Evolutionary conservation across 1,284 basidiomycete species (phyloP).

Genomic region (Volvariella volvacea): DNA sequence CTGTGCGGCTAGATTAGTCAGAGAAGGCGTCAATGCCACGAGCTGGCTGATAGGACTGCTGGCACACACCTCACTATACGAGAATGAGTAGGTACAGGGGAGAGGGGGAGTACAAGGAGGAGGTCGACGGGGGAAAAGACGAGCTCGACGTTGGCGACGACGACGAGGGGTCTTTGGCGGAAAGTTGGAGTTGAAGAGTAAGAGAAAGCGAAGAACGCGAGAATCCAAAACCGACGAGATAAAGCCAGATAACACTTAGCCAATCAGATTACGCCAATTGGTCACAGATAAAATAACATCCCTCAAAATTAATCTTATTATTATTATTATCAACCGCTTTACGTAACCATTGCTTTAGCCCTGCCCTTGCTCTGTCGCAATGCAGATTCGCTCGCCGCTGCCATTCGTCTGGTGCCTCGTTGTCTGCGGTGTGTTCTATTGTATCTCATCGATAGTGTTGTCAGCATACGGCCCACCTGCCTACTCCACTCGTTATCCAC

Average conservation of each 20-base stretch:
- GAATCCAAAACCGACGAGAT: conserved; percentile 9
- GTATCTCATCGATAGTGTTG: not conserved
- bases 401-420: not conserved
- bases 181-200: conserved; percentile 21
- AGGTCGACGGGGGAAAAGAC: conserved; percentile 3
- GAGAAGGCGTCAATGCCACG: conserved; percentile 9
- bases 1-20: conserved; percentile 10
- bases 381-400: not conserved
- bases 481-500: no score
- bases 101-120: conserved; percentile 5
- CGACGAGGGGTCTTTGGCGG: conserved; percentile 11
- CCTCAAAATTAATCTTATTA: not conserved
- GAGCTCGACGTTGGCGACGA: conserved; percentile 12
- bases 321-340: not conserved
- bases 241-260: conserved; percentile 20
- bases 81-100: conserved; percentile 6
- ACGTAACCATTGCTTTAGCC: not conserved
- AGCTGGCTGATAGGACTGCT: conserved; percentile 5
- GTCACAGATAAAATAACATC: conserved; percentile 13
- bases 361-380: not conserved
- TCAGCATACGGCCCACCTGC: no score
- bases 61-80: no score
- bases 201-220: conserved; percentile 29
- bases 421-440: not conserved
- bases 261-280: conserved; percentile 30